Base-by-base conservation (phyloP, 139 green algal genomes). In the Chloropicon primus region DNA sequence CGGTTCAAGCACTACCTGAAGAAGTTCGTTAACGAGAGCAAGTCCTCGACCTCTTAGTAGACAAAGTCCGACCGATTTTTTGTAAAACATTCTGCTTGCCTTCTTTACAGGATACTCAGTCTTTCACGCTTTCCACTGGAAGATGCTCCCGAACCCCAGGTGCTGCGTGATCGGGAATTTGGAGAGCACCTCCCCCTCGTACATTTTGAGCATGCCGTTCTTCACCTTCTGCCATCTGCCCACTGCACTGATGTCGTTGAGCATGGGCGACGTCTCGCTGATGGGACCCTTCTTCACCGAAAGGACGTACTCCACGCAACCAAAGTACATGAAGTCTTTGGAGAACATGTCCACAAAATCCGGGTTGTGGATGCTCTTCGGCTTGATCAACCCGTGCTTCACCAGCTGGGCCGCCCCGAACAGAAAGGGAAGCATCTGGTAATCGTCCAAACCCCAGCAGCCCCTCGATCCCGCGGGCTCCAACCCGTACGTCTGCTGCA, bases 81-180 rank as follows among this genome's bases (percentile, higher is more conserved):
- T n/a, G n/a, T n/a, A n/a, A n/a, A n/a, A n/a, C n/a, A n/a, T n/a
- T n/a, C n/a, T n/a, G n/a, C n/a, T n/a, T n/a, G n/a, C n/a, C n/a
- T n/a, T n/a, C n/a, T n/a, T n/a, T n/a, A n/a, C n/a, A n/a, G n/a
- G n/a, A n/a, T n/a, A n/a, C n/a, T n/a, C n/a, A n/a, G n/a, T n/a
- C n/a, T n/a, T n/a, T 62, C 41, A 62, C 41, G 5, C 41, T 17
- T 62, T 17, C 41, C 41, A 62, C 5, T 21, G 71, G 71, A 27
- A 74, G 24, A 26, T 10, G 23, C 24, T 28, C 3, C 83, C 83
- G 72, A 88, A 88, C 23, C 85, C 53, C 29, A 97, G 96, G 85
- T 98, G 95, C 89, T 98, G 95, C 95, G 98, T 98, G 85, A 99
- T 98, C 41, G 95, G 95, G 2, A 98, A 82, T 87, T 98, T 98